Base-by-base conservation (phyloP, 192 early-diverging fungal species). In the Coemansia sp. region DNA sequence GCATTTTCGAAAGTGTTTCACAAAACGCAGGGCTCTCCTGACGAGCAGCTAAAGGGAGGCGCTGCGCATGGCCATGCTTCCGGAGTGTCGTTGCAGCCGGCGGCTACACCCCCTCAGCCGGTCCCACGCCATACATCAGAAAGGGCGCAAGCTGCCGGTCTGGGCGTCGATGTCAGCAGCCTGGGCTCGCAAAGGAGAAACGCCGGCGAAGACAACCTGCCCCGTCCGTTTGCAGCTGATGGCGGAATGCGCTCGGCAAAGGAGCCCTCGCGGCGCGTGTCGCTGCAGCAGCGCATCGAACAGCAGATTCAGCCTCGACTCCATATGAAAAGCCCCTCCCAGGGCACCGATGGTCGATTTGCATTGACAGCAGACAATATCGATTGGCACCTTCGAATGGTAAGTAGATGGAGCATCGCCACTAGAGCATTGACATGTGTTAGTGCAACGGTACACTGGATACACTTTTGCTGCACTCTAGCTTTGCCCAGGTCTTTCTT, bases 1-100 rank as follows among this genome's bases (percentile, higher is more conserved):
- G 77, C 77, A 61, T 74, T 80, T 58, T 80, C 77, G 52, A 73
- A 74, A 29, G 77, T 80, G n/a, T 80, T 80, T 61, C 77, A 80
- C 66, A 80, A 80, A 61, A 32, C 71, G 71, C 68, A 71, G 28
- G 71, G 68, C 31, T 54, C 61, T 25, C 56, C 61, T 4, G 71
- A 70, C 60, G 71, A 80, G 64, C 60, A 42, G 52, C 57, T 55
- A 28, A 52, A 32, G 28, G 55, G 50, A 17, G 48, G 64, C 45
- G 30, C 59, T 16, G 33, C 59, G 40, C 36, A 42, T 29, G 40
- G 7, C 30, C 61, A 51, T 29, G 61, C 18, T 6, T 11, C 25
- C 12, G 61, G 59, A 10, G 59, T 28, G 12, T 18, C 3, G 14
- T 28, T n/a, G 36, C 25, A 42, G 25, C 42, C 18, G 11, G 7